Base-by-base conservation (phyloP, 2,329 filamentous ascomycete species). In the Calonectria montana region DNA sequence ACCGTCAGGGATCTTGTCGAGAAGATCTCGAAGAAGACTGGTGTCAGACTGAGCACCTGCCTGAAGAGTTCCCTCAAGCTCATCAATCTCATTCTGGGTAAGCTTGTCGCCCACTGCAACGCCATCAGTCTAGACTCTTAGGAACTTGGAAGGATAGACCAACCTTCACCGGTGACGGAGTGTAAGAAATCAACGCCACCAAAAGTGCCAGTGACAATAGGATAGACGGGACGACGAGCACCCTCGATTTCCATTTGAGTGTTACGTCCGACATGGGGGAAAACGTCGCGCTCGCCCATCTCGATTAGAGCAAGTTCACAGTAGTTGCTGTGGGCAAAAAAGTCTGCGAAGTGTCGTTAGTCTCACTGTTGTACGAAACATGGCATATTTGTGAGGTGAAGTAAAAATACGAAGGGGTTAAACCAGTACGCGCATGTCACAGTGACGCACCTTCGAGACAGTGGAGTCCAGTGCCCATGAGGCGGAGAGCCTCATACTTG, bases 131-230 rank as follows among this genome's bases (percentile, higher is more conserved):
- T 37, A 21, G 4, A 29, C 10, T 9, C 25, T 23, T 8, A 10
- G 25, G 27, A 15, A 3, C 12, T 21, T 10, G n/a, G 55, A 15
- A 29, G 29, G 7, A 43, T 10, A 29, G 12, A 76, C 83, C n/a
- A 74, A 89, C 88, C 86, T 85, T 92, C 91, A 70, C 91, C 90
- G 55, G 90, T 94, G 35, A 97, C 95, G 1, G 94, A 97, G 85
- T 97, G 95, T 72, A 98, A 86, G 85, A 98, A 98, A 80, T 98
- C 96, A 16, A 98, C 96, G 74, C 96, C 96, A 73, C 96, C 96
- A 83, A 98, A 98, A 8, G 96, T 98, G 71, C 96, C 96, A 1
- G 96, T 98, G 53, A 97, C 89, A 73, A 96, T 86, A 8, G 96
- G 96, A 78, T 94, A 98, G 72, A 98, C 94, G 5, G 88, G 80